Evolutionary conservation across 192 early-diverging fungal genomes (phyloP).

Genomic region (Geranomyces michiganensis): DNA sequence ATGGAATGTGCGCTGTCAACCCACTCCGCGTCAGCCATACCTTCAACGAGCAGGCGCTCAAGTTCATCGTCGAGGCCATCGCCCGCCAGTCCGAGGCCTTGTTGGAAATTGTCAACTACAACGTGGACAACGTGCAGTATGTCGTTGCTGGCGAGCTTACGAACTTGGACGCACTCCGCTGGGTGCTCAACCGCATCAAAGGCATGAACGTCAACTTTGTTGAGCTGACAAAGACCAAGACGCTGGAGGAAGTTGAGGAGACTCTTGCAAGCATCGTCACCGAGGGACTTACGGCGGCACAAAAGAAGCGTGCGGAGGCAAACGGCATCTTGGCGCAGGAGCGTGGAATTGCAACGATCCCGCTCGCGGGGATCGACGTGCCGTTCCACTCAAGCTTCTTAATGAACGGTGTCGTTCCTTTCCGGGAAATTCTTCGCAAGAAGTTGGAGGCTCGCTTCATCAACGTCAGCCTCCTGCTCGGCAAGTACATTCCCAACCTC

Average conservation of each 20-base stretch:
- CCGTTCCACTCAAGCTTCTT: conserved; percentile 97
- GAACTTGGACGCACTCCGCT: conserved; percentile 79
- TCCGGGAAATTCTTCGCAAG: conserved; percentile 84
- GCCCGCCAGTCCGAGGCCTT: conserved; percentile 75
- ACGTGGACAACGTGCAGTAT: conserved; percentile 97
- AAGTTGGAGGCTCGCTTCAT: conserved; percentile 83
- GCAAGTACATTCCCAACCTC: conserved; percentile 94
- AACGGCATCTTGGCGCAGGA: conserved; percentile 72
- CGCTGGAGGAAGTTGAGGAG: conserved; percentile 82
- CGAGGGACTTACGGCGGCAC: conserved; percentile 68
- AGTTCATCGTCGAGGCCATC: conserved; percentile 81
- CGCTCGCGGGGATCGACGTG: conserved; percentile 90
- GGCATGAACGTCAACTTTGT: conserved; percentile 82
- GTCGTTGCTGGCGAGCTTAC: conserved; percentile 86
- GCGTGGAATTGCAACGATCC: conserved; percentile 89
- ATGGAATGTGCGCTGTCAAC: conserved; percentile 94
- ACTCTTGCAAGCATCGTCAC: conserved; percentile 77
- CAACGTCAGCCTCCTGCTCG: conserved; percentile 77
- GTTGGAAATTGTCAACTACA: conserved; percentile 96
- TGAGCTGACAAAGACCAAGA: conserved; percentile 82
- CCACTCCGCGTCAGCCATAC: conserved; percentile 84
- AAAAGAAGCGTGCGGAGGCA: conserved; percentile 60
- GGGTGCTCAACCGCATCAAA: conserved; percentile 87
- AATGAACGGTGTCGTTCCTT: conserved; percentile 86
- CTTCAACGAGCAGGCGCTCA: conserved; percentile 84